Percentiles rank a stretch among this genome's conserved stretches.
phyloP scores from a whole-genome alignment of 1,284 basidiomycete species.

The Ustilago curta region DNA sequence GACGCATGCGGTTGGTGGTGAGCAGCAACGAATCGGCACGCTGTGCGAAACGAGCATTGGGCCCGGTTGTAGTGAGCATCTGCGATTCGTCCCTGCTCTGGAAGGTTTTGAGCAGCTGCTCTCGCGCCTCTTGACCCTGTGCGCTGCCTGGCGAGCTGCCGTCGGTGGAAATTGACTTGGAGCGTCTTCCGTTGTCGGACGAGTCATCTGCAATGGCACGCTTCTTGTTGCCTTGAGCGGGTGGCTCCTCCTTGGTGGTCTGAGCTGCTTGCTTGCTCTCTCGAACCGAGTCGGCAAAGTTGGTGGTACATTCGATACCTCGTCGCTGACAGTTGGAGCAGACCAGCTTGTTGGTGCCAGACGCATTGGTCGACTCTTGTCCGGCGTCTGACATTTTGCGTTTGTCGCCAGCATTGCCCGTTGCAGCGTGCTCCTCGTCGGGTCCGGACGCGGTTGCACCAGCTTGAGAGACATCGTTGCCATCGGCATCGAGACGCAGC shows the following conservation, averaged over 20 bases:
- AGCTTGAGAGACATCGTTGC: slow-evolving; percentile 31
- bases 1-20: slow-evolving; percentile 50
- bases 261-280: slow-evolving; percentile 47
- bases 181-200: slow-evolving; percentile 37
- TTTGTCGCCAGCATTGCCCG: slow-evolving; percentile 34
- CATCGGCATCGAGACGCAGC: slow-evolving; percentile 48
- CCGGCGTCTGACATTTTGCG: slow-evolving; percentile 51
- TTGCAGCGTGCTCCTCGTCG: slow-evolving; percentile 16
- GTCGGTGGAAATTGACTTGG: slow-evolving; percentile 39
- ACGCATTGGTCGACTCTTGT: slow-evolving; percentile 4
- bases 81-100: slow-evolving; percentile 36
- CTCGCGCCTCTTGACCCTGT: slow-evolving; percentile 18
- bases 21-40: slow-evolving; percentile 52
- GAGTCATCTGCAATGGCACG: slow-evolving; percentile 36
- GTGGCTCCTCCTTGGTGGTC: slow-evolving; percentile 30
- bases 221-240: slow-evolving; percentile 37
- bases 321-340: slow-evolving; percentile 55
- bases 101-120: slow-evolving; percentile 33
- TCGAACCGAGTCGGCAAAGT: slow-evolving; percentile 52
- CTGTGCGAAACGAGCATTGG: slow-evolving; percentile 39
- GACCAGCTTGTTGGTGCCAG: slow-evolving; percentile 21
- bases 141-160: slow-evolving; percentile 21
- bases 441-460: background rate
- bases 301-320: slow-evolving; percentile 54
- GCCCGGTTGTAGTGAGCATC: slow-evolving; percentile 25